Base-by-base conservation (phyloP, 75 land plant species). In the Selaginella tamariscina region DNA sequence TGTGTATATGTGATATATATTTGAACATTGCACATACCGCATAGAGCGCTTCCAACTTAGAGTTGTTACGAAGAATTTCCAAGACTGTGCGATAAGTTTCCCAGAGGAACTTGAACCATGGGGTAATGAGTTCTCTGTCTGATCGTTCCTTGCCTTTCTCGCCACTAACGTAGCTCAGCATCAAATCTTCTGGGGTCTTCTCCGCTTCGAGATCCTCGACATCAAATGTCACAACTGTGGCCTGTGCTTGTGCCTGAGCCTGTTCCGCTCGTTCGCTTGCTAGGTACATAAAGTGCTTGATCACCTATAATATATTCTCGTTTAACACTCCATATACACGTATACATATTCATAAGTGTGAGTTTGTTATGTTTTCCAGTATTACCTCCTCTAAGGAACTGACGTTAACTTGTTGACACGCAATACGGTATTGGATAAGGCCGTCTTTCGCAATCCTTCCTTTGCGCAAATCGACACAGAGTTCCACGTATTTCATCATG, bases 21-120 rank as follows among this genome's bases (percentile, higher is more conserved):
- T 22, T 68, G 23, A 0, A 11, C 32, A 39, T 23, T 30, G 26
- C 1, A 73, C 77, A 27, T 78, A 88, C 91, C 31, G 97, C 97
- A 82, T 91, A 91, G 2, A 85, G 68, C 24, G 83, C 80, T 56
- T 91, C 97, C 71, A 91, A 33, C 69, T 88, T 85, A 8, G 97
- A 88, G 65, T 91, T 91, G 79, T 90, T 90, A 20, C 88, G 44
- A n/a, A 91, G 75, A 31, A 91, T 88, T 67, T 91, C 93, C 31
- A 88, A 77, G 56, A 88, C 87, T 0, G 93, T 88, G 57, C 97
- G 74, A 32, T 88, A 91, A 0, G 97, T 91, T 60, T 91, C 93
- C 93, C 97, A 91, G 55, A 91, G 72, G 68, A 91, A 91, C 66
- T 88, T 91, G 56, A 91, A 91, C 97, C 97, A 91, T 1, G 97